Percentiles rank a stretch among this genome's conserved stretches.
phyloP scores from a whole-genome alignment of 2,329 filamentous ascomycete genomes.

The Alternaria gaisen region DNA sequence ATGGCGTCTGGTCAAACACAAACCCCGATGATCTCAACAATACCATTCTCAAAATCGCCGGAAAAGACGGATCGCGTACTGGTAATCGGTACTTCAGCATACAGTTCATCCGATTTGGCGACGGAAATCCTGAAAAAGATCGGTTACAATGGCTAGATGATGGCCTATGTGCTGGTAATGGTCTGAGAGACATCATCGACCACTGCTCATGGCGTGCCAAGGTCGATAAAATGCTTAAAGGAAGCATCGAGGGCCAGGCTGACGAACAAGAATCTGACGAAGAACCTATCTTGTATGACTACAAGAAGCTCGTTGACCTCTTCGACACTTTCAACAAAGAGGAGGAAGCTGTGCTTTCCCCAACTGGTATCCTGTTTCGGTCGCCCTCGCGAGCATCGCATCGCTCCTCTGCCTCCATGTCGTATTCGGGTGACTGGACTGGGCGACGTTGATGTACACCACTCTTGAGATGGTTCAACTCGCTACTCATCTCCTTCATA shows the following conservation, averaged over 20 bases:
- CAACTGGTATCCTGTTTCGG: no score
- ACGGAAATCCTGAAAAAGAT: neutral
- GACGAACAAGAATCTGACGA: constrained; percentile 3
- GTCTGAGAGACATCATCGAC: constrained; percentile 27
- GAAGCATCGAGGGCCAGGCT: constrained; percentile 14
- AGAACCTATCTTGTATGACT: neutral
- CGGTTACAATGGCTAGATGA: neutral
- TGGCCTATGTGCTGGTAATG: neutral
- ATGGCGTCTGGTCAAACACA: neutral
- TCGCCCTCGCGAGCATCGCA: neutral
- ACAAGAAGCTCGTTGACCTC: neutral
- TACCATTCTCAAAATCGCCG: neutral
- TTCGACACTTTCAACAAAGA: neutral
- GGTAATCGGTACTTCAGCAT: constrained; percentile 23
- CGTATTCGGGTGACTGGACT: no score
- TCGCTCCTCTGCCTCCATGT: neutral
- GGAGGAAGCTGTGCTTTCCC: no score
- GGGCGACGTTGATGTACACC: no score
- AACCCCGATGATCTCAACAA: fast-evolving
- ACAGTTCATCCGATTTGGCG: constrained; percentile 28
- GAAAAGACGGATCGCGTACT: neutral
- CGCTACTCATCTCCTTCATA: no score
- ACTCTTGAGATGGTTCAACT: no score
- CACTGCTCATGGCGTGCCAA: constrained; percentile 23
- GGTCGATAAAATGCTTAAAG: constrained; percentile 27